phyloP scores from a whole-genome alignment of 768 basidiomycete genomes.

The Lanmaoa rubissima region DNA sequence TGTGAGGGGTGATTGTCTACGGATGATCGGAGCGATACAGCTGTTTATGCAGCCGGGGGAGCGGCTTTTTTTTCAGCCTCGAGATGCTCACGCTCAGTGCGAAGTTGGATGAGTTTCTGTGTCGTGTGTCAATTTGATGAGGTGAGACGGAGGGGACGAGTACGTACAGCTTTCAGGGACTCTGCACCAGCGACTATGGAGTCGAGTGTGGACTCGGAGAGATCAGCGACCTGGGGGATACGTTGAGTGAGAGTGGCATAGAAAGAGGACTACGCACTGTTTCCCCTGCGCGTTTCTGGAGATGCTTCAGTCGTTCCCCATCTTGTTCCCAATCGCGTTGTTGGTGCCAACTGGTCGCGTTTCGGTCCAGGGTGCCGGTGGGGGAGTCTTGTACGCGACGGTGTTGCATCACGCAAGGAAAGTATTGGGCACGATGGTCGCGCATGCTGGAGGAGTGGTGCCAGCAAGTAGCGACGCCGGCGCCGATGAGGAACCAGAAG shows the following conservation, averaged over 20 bases:
- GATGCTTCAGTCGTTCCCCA: slow-evolving; percentile 42
- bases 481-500: slow-evolving; percentile 69
- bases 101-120: slow-evolving; percentile 36
- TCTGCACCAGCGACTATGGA: slow-evolving; percentile 56
- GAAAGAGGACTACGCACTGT: slow-evolving; percentile 36
- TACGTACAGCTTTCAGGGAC: slow-evolving; percentile 56
- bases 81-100: slow-evolving; percentile 36
- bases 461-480: slow-evolving; percentile 38
- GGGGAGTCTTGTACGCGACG: slow-evolving; percentile 15
- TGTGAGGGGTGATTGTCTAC: slow-evolving; percentile 21
- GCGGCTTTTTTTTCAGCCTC: slow-evolving; percentile 44
- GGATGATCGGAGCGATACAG: slow-evolving; percentile 12
- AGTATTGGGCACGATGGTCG: slow-evolving; percentile 37
- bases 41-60: slow-evolving; percentile 27
- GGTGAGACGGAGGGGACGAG: not conserved
- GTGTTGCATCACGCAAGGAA: slow-evolving; percentile 30
- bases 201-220: slow-evolving; percentile 69
- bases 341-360: slow-evolving; percentile 23
- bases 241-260: not conserved
- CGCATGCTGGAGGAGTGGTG: slow-evolving; percentile 42
- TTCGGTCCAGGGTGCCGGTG: too few relatives aligned
- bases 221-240: slow-evolving; percentile 47
- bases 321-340: slow-evolving; percentile 45
- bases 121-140: not conserved
- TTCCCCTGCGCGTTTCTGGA: slow-evolving; percentile 51